phyloP scores from a whole-genome alignment of 2,329 filamentous ascomycete genomes.

The Diaporthe vaccinii region DNA sequence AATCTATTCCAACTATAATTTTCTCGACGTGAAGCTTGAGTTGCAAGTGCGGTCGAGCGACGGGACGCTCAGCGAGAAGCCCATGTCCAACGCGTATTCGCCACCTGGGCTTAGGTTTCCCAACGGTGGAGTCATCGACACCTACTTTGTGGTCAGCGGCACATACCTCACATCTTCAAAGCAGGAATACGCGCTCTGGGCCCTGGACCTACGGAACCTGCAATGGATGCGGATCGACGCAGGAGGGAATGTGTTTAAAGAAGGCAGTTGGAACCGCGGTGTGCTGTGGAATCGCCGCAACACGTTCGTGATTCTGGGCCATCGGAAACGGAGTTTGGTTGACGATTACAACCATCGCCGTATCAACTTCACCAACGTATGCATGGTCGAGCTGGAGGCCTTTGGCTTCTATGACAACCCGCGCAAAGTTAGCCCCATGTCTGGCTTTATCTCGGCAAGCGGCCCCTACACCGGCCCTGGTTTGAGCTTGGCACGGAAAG shows the following conservation, averaged over 20 bases:
- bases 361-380: constrained; percentile 97
- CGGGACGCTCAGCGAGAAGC: constrained; percentile 85
- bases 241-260: constrained; percentile 92
- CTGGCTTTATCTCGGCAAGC: constrained; percentile 87
- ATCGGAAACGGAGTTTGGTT: constrained; percentile 91
- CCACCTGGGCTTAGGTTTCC: constrained; percentile 95
- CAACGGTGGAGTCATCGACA: constrained; percentile 95
- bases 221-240: constrained; percentile 98
- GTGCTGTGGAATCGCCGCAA: constrained; percentile 94
- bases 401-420: constrained; percentile 99
- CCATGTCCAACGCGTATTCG: constrained; percentile 88
- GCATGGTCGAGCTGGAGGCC: constrained; percentile 95
- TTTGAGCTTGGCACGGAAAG: constrained; percentile 70
- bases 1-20: constrained; percentile 99
- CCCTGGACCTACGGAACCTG: constrained; percentile 86
- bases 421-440: constrained; percentile 81
- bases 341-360: constrained; percentile 98
- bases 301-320: constrained; percentile 94
- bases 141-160: constrained; percentile 96
- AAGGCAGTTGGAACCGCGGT: constrained; percentile 97
- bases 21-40: constrained; percentile 95
- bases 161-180: constrained; percentile 98
- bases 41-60: constrained; percentile 89
- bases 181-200: constrained; percentile 98
- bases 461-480: constrained; percentile 72